phyloP scores from a whole-genome alignment of 805 yeast genomes.

The Starmerella stigmatis region DNA sequence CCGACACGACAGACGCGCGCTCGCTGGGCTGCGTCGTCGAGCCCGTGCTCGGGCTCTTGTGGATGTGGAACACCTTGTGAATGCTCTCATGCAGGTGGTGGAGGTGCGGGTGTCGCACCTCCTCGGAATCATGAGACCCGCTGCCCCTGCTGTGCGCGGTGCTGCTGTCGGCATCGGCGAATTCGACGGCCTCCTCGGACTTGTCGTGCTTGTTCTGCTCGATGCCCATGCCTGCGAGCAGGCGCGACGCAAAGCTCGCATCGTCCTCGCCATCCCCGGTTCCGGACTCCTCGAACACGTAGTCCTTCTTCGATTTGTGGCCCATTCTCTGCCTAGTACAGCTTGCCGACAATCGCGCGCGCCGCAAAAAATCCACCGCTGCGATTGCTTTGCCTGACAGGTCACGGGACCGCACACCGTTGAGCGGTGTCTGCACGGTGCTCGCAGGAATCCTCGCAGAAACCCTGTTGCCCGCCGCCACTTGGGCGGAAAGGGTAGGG shows the following conservation, averaged over 20 bases:
- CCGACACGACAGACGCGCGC: neutral
- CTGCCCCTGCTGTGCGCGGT: neutral
- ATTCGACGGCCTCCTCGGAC: conserved; percentile 1
- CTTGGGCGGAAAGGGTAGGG: neutral
- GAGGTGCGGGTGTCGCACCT: conserved; percentile 17
- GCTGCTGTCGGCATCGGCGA: neutral
- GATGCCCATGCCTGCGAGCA: conserved; percentile 5
- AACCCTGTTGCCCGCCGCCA: too few relatives aligned
- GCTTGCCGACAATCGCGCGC: neutral
- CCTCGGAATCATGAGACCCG: too few relatives aligned
- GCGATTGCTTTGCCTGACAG: too few relatives aligned
- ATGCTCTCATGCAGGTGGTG: conserved; percentile 9
- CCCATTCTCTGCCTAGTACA: neutral
- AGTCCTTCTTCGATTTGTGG: conserved; percentile 6
- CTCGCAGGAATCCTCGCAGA: too few relatives aligned
- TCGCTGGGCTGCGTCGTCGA: conserved; percentile 2
- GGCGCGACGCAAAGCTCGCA: conserved; percentile 6
- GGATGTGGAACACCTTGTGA: conserved; percentile 6
- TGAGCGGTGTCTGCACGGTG: too few relatives aligned
- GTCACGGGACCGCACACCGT: conserved; percentile 3
- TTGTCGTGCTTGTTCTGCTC: conserved; percentile 1
- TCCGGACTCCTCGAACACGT: conserved; percentile 1
- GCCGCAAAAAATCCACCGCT: neutral
- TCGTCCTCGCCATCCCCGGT: conserved; percentile 6
- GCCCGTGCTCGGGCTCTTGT: conserved; percentile 2